Percentiles rank a stretch among this genome's conserved stretches.
phyloP scores from a whole-genome alignment of 2,329 filamentous ascomycete genomes.

The Xylariaceae sp. region DNA sequence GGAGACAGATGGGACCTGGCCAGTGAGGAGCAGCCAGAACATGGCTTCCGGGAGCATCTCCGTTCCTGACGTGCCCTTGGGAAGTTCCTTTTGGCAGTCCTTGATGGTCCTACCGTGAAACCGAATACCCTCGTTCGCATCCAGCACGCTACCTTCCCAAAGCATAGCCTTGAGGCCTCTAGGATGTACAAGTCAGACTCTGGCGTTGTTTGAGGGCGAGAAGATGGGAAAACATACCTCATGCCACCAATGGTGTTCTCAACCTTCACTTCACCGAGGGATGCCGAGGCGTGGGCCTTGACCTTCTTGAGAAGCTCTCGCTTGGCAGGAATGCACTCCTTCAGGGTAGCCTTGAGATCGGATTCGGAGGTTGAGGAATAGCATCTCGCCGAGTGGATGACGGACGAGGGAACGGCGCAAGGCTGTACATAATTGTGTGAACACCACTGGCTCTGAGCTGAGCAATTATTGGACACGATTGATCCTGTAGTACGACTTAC shows the following conservation, averaged over 20 bases:
- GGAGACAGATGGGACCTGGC: conserved; percentile 75
- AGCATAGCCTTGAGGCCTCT: conserved; percentile 91
- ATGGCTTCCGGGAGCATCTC: conserved; percentile 99
- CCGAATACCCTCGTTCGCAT: conserved; percentile 94
- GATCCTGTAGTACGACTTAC: conserved; percentile 37
- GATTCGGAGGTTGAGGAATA: conserved; percentile 77
- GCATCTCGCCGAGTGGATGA: conserved; percentile 40
- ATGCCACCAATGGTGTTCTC: conserved; percentile 94
- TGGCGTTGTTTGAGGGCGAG: neutral
- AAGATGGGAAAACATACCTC: conserved; percentile 44
- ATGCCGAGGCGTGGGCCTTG: conserved; percentile 77
- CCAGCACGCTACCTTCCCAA: conserved; percentile 96
- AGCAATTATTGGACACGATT: no score
- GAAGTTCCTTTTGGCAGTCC: conserved; percentile 89
- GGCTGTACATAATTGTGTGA: conserved; percentile 12
- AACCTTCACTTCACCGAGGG: conserved; percentile 87
- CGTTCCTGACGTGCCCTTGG: conserved; percentile 85
- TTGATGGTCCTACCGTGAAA: conserved; percentile 98
- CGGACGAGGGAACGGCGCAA: conserved; percentile 23
- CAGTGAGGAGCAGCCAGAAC: conserved; percentile 98
- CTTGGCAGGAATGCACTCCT: conserved; percentile 82
- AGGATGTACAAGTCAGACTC: conserved; percentile 2
- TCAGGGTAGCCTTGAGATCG: conserved; percentile 83
- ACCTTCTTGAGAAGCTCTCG: conserved; percentile 90
- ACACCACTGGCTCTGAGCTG: no score